Conservation (phyloP, 2,329 filamentous ascomycete genomes). For the Taxawa tesnikishii region DNA sequence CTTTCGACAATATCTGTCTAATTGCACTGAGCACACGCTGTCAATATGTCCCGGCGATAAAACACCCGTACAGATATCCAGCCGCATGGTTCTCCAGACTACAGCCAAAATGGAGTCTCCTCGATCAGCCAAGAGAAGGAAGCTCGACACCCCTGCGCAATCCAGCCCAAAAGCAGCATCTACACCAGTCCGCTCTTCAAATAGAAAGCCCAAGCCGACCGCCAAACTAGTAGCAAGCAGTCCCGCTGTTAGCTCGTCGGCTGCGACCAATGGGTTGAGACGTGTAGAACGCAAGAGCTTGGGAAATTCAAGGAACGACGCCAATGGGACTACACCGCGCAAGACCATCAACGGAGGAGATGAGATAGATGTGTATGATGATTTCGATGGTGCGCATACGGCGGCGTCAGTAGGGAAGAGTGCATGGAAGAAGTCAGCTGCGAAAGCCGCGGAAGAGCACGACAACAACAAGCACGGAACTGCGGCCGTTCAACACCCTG, state of each 20-base stretch:
- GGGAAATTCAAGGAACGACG: constrained; percentile 5
- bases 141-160: constrained; percentile 13
- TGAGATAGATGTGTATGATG: constrained; percentile 27
- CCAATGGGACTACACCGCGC: too few relatives aligned
- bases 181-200: constrained; percentile 3
- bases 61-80: too few relatives aligned
- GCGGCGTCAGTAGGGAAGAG: not conserved
- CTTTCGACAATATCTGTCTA: too few relatives aligned
- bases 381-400: constrained; percentile 28
- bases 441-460: not conserved
- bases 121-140: constrained; percentile 17
- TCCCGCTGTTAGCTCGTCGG: constrained; percentile 3
- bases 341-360: too few relatives aligned
- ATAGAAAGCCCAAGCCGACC: constrained; percentile 3
- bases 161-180: constrained; percentile 2
- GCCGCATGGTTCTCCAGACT: too few relatives aligned
- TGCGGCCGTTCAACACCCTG: not conserved
- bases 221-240: not conserved
- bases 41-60: too few relatives aligned
- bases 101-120: constrained; percentile 4
- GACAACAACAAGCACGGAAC: too few relatives aligned
- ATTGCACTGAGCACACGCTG: too few relatives aligned
- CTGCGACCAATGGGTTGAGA: constrained; percentile 7
- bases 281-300: constrained; percentile 4
- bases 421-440: not conserved